Percentiles rank a stretch among this genome's conserved stretches.
These are phyloP conservation scores for Trichoderma orchidacearum DNA, from an alignment of 495 filamentous ascomycete species.

Conservation along the genomic window DNA sequence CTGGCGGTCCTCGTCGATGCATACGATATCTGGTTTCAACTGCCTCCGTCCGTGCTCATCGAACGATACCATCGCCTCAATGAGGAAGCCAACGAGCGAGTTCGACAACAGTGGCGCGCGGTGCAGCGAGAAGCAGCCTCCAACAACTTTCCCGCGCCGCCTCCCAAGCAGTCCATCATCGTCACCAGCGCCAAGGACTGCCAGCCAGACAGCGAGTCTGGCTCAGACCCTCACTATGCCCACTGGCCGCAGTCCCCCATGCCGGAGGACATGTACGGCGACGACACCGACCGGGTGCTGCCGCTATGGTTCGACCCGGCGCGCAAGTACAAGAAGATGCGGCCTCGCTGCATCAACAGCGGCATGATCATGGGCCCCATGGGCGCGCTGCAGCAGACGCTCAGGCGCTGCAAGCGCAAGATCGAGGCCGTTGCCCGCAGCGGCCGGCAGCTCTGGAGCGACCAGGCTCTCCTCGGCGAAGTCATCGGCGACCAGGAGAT, in stretches of 20 bases:
- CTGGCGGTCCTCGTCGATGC: constrained; percentile 4
- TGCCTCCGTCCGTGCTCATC: constrained; percentile 2
- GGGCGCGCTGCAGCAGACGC: background rate
- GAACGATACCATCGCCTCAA: constrained; percentile 1
- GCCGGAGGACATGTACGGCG: background rate
- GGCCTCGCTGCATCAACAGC: constrained; percentile 3
- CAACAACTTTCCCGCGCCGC: background rate
- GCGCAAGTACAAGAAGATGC: background rate
- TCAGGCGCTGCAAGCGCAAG: background rate
- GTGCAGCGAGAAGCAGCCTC: background rate
- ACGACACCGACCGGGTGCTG: background rate
- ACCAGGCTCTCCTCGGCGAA: constrained; percentile 1
- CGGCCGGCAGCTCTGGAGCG: constrained; percentile 2
- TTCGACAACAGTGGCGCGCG: background rate
- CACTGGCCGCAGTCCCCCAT: constrained; percentile 1
- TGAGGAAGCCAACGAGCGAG: constrained; percentile 5
- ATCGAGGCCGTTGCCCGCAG: background rate
- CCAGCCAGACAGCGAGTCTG: background rate
- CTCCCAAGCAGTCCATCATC: constrained; percentile 2
- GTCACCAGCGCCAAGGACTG: constrained; percentile 2
- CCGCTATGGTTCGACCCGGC: background rate
- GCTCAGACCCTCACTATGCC: constrained; percentile 1
- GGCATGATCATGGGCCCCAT: constrained; percentile 4
- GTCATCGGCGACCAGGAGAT: constrained; percentile 1
- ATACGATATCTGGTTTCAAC: constrained; percentile 3